phyloP scores from a whole-genome alignment of 208 protist species.

The Leishmania tropica region DNA sequence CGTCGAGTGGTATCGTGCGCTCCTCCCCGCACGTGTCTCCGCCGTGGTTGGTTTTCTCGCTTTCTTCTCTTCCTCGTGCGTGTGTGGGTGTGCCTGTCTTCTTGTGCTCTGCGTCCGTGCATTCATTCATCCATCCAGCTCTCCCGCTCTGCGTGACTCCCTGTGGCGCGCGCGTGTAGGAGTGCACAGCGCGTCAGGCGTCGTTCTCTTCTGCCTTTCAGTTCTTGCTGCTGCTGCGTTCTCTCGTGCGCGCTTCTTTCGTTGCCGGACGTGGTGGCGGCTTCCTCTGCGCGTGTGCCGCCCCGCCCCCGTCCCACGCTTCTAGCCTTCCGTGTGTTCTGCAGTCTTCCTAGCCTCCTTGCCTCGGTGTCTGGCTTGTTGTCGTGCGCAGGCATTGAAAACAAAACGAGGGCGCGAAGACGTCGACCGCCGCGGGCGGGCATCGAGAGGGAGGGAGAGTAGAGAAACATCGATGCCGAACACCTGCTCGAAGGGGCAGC shows the following conservation, averaged over 20 bases:
- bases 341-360: too few relatives aligned
- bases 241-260: neutral
- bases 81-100: neutral
- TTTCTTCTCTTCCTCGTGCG: neutral
- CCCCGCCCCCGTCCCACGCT: too few relatives aligned
- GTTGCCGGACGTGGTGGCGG: too few relatives aligned
- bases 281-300: too few relatives aligned
- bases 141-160: neutral
- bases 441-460: neutral
- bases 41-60: neutral
- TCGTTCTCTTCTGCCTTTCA: neutral
- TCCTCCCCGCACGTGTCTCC: neutral
- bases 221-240: neutral
- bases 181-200: neutral
- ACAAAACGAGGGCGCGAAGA: too few relatives aligned
- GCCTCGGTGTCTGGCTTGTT: too few relatives aligned
- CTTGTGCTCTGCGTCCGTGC: neutral
- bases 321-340: too few relatives aligned
- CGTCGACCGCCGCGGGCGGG: too few relatives aligned
- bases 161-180: neutral
- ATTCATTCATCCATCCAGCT: neutral
- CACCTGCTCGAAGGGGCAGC: conserved; percentile 1
- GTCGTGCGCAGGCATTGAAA: too few relatives aligned
- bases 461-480: neutral
- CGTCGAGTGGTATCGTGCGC: neutral